Base-by-base conservation (phyloP, 345 rosid genomes). In the Ceriops zippeliana region DNA sequence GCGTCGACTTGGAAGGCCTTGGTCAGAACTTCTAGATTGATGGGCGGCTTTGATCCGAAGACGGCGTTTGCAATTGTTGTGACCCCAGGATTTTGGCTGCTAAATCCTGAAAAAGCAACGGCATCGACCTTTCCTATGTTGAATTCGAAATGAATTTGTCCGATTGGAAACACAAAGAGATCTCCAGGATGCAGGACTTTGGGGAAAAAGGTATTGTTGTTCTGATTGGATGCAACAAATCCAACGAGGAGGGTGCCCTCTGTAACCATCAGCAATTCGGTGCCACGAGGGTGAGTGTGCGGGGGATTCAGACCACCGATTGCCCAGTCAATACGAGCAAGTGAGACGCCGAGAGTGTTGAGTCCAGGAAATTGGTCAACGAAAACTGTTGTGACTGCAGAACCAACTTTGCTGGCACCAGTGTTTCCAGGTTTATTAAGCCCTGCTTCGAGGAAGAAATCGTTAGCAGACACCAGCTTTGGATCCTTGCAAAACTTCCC, bases 51-150 rank as follows among this genome's bases (percentile, higher is more conserved):
- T 0, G 73, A 16, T 47, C 65, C 66, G 15, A 61, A 69, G n/a
- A 61, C 49, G 0, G 73, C 46, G 11, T 69, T 42, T 20, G 52
- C 66, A 20, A 51, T 8, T 1, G 56, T n/a, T n/a, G 61, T 52
- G 5, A 32, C 51, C 7, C 73, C 66, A 13, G 73, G 73, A 51
- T 69, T 69, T 20, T 69, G 73, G 47, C 73, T 69, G 32, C 35
- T 69, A 1, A 61, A 61, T 30, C 16, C 7, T 3, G 59, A 59
- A 21, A 51, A 42, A 0, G 63, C 73, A 49, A 47, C 49, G 0
- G 60, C 49, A 13, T 42, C 3, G 49, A 13, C 49, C 49, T 42
- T 42, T 13, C 49, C 49, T 11, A 42, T 42, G 49, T 38, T 38
- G 16, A 10, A 1, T 10, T 38, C 4, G 16, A 38, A 38, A 38